phyloP scores from a whole-genome alignment of 192 early-diverging fungal species.

The Coemansia sp. region DNA sequence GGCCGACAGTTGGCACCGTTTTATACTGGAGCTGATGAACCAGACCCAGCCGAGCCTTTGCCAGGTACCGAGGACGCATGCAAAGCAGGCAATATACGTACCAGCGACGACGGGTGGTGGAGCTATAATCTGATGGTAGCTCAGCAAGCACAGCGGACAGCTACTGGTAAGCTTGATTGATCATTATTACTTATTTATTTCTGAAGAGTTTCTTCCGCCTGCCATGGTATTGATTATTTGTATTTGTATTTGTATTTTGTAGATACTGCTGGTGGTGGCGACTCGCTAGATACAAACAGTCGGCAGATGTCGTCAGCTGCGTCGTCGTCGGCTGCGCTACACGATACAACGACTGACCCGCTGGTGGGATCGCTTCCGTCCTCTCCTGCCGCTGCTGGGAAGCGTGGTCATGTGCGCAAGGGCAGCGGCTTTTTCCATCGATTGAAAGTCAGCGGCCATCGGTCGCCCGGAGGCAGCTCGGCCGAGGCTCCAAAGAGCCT shows the following conservation, averaged over 20 bases:
- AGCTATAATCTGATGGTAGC: conserved; percentile 57
- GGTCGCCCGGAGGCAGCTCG: not conserved
- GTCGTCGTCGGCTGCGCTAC: conserved; percentile 12
- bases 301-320: conserved; percentile 21
- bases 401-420: conserved; percentile 34
- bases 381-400: not conserved
- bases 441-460: conserved; percentile 11
- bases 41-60: conserved; percentile 50
- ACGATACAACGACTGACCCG: not conserved
- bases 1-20: conserved; percentile 82
- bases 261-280: not conserved
- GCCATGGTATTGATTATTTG: not conserved
- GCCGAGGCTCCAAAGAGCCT: conserved; percentile 8
- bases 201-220: no score
- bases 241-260: not conserved
- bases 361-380: conserved; percentile 3
- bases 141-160: conserved; percentile 30
- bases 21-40: conserved; percentile 78
- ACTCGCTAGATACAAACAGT: conserved; percentile 1
- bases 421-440: conserved; percentile 52
- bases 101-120: conserved; percentile 53
- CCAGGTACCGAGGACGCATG: not conserved
- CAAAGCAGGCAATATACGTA: not conserved
- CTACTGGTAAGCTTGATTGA: not conserved
- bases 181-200: not conserved